A percentile compares a stretch with the other conserved stretches of the same genome.
phyloP scores from a whole-genome alignment of 2,329 filamentous ascomycete species.

The Trichoderma endophyticum region DNA sequence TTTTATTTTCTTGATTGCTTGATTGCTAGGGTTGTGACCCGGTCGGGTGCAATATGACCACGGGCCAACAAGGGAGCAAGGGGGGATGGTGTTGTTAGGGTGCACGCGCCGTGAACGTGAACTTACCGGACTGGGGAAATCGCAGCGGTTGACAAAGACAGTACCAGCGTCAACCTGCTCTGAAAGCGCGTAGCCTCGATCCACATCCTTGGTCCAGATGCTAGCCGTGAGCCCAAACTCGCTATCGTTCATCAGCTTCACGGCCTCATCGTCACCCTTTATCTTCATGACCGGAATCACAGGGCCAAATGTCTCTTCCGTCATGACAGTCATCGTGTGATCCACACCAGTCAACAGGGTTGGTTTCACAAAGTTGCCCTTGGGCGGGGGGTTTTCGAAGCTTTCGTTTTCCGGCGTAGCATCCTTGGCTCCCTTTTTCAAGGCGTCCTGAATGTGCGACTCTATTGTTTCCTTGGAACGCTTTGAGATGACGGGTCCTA shows the following conservation, averaged over 20 bases:
- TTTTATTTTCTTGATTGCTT: neutral
- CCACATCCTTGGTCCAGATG: constrained; percentile 90
- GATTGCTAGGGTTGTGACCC: neutral
- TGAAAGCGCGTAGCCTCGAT: constrained; percentile 69
- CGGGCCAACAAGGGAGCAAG: constrained; percentile 2
- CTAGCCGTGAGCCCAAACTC: constrained; percentile 94
- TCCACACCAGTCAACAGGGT: constrained; percentile 76
- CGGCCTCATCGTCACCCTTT: constrained; percentile 72
- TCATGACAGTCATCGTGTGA: constrained; percentile 86
- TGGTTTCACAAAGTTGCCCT: constrained; percentile 85
- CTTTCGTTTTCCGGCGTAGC: constrained; percentile 77
- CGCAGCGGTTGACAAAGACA: constrained; percentile 92
- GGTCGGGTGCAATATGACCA: neutral
- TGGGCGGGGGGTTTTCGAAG: constrained; percentile 68
- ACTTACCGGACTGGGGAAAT: constrained; percentile 86
- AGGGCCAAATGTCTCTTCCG: constrained; percentile 90
- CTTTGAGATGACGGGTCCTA: constrained; percentile 86
- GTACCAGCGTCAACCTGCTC: constrained; percentile 87
- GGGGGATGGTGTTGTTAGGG: neutral
- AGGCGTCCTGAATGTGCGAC: constrained; percentile 75
- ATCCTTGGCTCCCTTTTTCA: constrained; percentile 79
- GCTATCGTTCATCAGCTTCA: constrained; percentile 88
- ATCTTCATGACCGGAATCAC: constrained; percentile 90
- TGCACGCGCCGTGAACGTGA: constrained; percentile 25
- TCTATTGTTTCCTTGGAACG: constrained; percentile 72